phyloP scores from a whole-genome alignment of 306 rosid species.

The Casuarina equisetifolia region DNA sequence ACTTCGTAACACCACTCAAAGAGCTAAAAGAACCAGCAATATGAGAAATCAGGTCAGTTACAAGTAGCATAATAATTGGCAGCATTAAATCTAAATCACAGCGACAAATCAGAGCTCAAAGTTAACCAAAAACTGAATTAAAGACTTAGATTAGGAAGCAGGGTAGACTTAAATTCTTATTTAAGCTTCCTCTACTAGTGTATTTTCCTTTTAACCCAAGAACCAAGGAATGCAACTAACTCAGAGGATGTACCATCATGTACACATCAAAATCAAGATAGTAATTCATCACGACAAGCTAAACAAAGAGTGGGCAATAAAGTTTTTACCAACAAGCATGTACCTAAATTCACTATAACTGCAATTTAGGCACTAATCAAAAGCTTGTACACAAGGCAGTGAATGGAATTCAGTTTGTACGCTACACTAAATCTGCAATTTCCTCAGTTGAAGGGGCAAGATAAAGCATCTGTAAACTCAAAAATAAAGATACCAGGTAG shows the following conservation, averaged over 20 bases:
- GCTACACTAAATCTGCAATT: too few relatives aligned
- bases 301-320: background rate
- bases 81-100: background rate
- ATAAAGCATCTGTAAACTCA: background rate
- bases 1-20: constrained; percentile 69
- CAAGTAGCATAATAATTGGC: background rate
- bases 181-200: background rate
- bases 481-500: constrained; percentile 44
- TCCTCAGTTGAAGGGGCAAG: background rate
- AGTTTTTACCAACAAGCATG: background rate
- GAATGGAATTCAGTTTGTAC: background rate
- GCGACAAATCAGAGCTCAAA: background rate
- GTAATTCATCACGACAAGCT: background rate
- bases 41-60: constrained; percentile 1
- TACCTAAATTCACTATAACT: background rate
- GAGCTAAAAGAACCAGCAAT: constrained; percentile 29
- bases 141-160: background rate
- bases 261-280: background rate
- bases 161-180: background rate
- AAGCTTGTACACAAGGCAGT: background rate
- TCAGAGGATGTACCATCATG: background rate
- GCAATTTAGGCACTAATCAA: background rate
- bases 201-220: background rate
- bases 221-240: background rate
- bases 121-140: background rate